phyloP scores from a whole-genome alignment of 208 protist genomes.

The Leishmania turanica region DNA sequence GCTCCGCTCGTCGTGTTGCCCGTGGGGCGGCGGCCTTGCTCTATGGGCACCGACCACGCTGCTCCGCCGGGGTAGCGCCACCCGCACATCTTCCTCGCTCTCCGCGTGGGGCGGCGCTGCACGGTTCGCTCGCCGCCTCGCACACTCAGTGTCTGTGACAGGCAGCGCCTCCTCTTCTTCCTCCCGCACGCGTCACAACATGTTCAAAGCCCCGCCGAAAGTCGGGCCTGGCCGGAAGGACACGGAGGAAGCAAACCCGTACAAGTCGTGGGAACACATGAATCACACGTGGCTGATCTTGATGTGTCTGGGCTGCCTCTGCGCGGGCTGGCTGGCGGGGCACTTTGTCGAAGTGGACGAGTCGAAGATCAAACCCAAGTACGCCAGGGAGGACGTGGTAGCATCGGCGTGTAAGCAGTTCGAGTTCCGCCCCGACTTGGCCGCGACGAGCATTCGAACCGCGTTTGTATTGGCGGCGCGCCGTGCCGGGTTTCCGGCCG shows the following conservation, averaged over 20 bases:
- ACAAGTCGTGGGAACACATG: conserved; percentile 89
- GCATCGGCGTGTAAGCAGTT: conserved; percentile 61
- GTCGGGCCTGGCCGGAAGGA: conserved; percentile 45
- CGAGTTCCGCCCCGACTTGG: conserved; percentile 84
- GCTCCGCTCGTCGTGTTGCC: conserved; percentile 12
- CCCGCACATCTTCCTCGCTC: not conserved
- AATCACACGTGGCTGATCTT: conserved; percentile 84
- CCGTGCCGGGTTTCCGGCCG: conserved; percentile 58
- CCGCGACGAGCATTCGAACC: conserved; percentile 74
- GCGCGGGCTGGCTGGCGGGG: conserved; percentile 66
- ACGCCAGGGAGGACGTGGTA: conserved; percentile 56
- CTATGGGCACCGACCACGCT: not conserved
- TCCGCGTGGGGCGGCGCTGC: not conserved
- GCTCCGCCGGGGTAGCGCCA: not conserved
- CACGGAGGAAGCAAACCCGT: conserved; percentile 73
- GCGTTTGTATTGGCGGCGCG: conserved; percentile 85
- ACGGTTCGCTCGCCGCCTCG: conserved; percentile 1
- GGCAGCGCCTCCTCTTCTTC: not conserved
- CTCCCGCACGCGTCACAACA: conserved; percentile 9
- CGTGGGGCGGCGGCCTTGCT: conserved; percentile 7
- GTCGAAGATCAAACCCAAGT: conserved; percentile 67
- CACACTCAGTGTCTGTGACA: not conserved
- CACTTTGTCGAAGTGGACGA: conserved; percentile 81
- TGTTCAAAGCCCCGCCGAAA: conserved; percentile 56
- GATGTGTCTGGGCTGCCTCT: conserved; percentile 82